A percentile compares a stretch with the other conserved stretches of the same genome.
phyloP scores from a whole-genome alignment of 192 early-diverging fungal genomes.

The Podila verticillata region DNA sequence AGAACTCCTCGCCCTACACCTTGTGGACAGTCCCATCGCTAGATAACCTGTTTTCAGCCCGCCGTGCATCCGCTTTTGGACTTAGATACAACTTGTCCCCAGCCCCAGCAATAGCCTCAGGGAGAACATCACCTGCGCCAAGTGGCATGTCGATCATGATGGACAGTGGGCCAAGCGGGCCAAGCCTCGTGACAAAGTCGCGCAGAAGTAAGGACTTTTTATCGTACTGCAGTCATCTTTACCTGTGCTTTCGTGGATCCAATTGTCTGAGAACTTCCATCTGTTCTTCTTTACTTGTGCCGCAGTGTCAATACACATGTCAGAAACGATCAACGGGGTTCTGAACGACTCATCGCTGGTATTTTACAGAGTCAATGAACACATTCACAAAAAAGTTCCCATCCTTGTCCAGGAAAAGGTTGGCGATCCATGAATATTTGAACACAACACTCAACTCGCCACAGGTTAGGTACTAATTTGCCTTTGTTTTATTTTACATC shows the following conservation, averaged over 20 bases:
- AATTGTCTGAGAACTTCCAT: background rate
- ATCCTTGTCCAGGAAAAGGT: conserved; percentile 46
- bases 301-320: conserved; percentile 33
- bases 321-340: conserved; percentile 23
- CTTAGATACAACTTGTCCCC: conserved; percentile 16
- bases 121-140: conserved; percentile 22
- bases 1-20: conserved; percentile 4
- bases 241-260: background rate
- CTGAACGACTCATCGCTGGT: conserved; percentile 38
- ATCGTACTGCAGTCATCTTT: background rate
- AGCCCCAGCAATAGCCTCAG: background rate
- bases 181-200: conserved; percentile 22
- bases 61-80: conserved; percentile 29
- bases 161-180: conserved; percentile 19
- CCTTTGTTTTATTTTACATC: too few relatives aligned
- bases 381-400: conserved; percentile 44
- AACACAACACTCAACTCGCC: background rate
- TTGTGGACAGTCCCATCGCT: conserved; percentile 42
- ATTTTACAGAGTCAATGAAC: conserved; percentile 43
- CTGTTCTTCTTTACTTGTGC: background rate
- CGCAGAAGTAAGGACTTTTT: conserved; percentile 23
- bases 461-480: background rate
- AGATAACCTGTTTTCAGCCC: conserved; percentile 21
- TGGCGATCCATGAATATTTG: background rate
- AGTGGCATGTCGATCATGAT: conserved; percentile 34